These are phyloP conservation scores for Rosellinia necatrix DNA, from an alignment of 2,329 filamentous ascomycete genomes.

Conservation along the genomic window DNA sequence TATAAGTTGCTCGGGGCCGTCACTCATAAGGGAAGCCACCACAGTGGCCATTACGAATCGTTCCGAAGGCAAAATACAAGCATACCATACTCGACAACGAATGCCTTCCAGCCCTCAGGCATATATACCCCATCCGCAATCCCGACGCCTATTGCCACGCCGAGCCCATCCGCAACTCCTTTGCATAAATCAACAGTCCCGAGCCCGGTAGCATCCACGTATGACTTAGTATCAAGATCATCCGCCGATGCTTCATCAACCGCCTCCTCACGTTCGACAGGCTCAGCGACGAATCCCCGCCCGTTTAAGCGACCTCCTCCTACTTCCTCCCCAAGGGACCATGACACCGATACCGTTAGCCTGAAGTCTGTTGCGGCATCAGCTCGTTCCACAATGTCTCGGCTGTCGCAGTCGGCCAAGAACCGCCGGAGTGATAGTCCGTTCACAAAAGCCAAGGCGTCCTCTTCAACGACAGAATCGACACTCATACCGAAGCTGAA, in stretches of 20 bases:
- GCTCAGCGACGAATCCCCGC: slow-evolving; percentile 25
- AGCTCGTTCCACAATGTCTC: slow-evolving; percentile 58
- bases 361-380: slow-evolving; percentile 62
- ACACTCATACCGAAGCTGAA: slow-evolving; percentile 24
- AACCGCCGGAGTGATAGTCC: slow-evolving; percentile 41
- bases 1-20: slow-evolving; percentile 88
- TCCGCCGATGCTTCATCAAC: slow-evolving; percentile 46
- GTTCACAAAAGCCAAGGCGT: slow-evolving; percentile 29
- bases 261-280: slow-evolving; percentile 40
- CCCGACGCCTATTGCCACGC: slow-evolving; percentile 48
- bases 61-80: slow-evolving; percentile 85
- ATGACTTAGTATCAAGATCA: slow-evolving; percentile 51
- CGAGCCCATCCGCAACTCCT: slow-evolving; percentile 52
- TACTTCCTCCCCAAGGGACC: slow-evolving; percentile 41
- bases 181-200: slow-evolving; percentile 41
- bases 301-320: slow-evolving; percentile 27
- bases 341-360: slow-evolving; percentile 56
- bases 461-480: slow-evolving; percentile 27
- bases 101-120: slow-evolving; percentile 75
- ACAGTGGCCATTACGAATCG: slow-evolving; percentile 96
- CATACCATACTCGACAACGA: slow-evolving; percentile 80
- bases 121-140: slow-evolving; percentile 70
- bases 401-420: slow-evolving; percentile 48
- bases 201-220: slow-evolving; percentile 53
- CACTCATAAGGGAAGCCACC: slow-evolving; percentile 92